Evolutionary conservation across 176 grass and related monocot species (phyloP).

Genomic region (Eragrostis curvula): DNA sequence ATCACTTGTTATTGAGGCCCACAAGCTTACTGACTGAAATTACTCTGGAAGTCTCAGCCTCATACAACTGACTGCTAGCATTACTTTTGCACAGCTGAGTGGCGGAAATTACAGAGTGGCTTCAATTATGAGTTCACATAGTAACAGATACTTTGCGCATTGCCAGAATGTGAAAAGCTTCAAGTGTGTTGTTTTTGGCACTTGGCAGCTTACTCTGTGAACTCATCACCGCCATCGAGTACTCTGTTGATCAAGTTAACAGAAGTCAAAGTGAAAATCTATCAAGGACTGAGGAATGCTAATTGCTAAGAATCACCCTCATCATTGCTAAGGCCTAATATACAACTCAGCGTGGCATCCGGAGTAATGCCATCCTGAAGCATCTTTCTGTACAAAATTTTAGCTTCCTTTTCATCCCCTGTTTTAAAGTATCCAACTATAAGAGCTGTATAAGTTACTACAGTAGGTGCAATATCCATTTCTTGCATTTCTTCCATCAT

Average conservation of each 20-base stretch:
- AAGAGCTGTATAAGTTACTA: conserved; percentile 68
- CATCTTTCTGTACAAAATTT: conserved; percentile 48
- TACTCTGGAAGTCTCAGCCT: conserved; percentile 6
- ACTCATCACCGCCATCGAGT: not conserved
- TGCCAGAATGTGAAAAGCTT: too few relatives aligned
- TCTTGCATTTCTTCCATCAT: conserved; percentile 70
- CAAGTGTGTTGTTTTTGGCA: too few relatives aligned
- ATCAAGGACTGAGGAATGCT: not conserved
- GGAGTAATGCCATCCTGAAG: conserved; percentile 55
- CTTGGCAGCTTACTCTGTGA: not conserved
- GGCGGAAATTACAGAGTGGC: not conserved
- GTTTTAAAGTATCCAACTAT: conserved; percentile 59
- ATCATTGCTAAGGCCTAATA: conserved; percentile 40
- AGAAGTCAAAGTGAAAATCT: conserved; percentile 22
- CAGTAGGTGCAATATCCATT: conserved; percentile 51
- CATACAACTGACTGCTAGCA: not conserved
- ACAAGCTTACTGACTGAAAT: conserved; percentile 25
- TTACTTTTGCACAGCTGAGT: conserved; percentile 13
- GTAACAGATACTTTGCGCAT: too few relatives aligned
- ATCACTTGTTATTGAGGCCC: not conserved
- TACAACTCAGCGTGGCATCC: conserved; percentile 50
- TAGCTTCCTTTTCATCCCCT: conserved; percentile 39
- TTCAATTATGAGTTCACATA: not conserved
- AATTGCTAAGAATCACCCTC: conserved; percentile 18
- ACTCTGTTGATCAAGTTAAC: conserved; percentile 4